These are phyloP conservation scores for Chytriomyces confervae DNA, from an alignment of 192 early-diverging fungal genomes.

Conservation along the genomic window DNA sequence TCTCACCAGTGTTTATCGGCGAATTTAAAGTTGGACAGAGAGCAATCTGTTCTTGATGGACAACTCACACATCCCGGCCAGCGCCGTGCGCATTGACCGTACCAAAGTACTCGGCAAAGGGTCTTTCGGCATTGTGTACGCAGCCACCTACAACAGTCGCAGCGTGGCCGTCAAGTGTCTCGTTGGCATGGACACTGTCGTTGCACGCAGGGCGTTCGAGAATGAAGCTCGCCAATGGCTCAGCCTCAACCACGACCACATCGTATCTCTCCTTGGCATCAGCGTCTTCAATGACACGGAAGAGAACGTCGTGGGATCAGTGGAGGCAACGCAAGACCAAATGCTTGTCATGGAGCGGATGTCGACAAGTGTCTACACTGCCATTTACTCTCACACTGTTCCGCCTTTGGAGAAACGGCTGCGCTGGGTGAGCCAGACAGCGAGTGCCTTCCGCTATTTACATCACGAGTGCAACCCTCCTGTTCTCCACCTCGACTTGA, in stretches of 20 bases:
- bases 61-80: no score
- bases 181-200: no score
- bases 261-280: neutral
- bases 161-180: no score
- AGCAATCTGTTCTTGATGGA: no score
- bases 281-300: neutral
- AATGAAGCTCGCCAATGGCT: neutral
- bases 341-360: neutral
- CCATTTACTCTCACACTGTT: neutral
- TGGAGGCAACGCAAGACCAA: neutral
- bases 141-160: no score
- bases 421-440: neutral
- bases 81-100: no score
- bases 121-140: no score
- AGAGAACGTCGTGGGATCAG: neutral
- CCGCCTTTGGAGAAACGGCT: no score
- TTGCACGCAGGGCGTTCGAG: no score
- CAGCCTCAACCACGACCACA: neutral
- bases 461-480: neutral
- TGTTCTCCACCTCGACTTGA: neutral
- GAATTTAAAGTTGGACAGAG: no score
- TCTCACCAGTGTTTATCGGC: no score
- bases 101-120: no score
- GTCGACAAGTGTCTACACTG: neutral
- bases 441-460: neutral